Conservation (phyloP, 345 rosid species). For the Jatropha curcas region DNA sequence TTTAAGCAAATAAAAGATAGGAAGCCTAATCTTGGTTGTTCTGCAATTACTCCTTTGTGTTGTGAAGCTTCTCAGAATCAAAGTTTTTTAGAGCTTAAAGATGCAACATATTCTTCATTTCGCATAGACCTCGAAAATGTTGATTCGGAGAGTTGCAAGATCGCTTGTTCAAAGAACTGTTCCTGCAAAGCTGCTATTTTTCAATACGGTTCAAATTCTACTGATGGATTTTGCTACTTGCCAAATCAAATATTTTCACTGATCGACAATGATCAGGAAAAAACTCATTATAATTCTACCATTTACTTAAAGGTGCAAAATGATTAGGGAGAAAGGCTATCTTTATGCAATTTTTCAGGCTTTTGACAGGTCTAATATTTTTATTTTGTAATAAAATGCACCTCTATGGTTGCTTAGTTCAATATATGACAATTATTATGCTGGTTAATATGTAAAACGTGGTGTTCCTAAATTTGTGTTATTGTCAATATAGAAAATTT, state of each 20-base stretch:
- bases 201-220: not conserved
- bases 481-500: no score
- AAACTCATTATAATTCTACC: constrained; percentile 10
- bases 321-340: no score
- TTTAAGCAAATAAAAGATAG: constrained; percentile 15
- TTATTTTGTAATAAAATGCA: no score
- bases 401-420: no score
- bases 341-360: no score
- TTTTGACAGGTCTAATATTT: no score
- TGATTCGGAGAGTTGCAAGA: constrained; percentile 15
- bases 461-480: no score
- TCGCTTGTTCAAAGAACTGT: constrained; percentile 31
- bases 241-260: constrained; percentile 13
- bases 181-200: constrained; percentile 40
- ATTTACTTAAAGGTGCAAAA: constrained; percentile 10
- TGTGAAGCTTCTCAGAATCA: constrained; percentile 21
- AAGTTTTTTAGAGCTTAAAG: constrained; percentile 24
- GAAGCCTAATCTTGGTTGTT: constrained; percentile 33
- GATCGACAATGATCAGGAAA: constrained; percentile 6
- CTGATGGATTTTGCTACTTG: constrained; percentile 2
- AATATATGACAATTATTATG: no score
- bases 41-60: constrained; percentile 12
- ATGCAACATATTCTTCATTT: constrained; percentile 13
- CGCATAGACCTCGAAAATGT: not conserved
- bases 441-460: no score